Evolutionary conservation across 768 basidiomycete species (phyloP).

Genomic region (Auriscalpium vulgare): DNA sequence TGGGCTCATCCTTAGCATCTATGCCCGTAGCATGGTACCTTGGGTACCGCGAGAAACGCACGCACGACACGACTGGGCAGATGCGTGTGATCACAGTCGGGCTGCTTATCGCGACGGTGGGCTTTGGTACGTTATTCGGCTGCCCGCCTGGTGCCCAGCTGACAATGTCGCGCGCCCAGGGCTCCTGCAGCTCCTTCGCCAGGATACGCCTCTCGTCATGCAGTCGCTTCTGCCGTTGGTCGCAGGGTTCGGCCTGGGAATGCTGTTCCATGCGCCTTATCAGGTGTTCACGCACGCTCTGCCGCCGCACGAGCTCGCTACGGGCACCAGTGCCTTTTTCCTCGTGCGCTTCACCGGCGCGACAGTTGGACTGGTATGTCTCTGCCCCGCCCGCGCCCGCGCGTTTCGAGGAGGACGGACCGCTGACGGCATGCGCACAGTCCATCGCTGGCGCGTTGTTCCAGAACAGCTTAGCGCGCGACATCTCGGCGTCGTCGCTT

Average conservation of each 20-base stretch:
- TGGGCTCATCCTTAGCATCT: conserved; percentile 78
- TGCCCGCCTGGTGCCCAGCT: conserved; percentile 2
- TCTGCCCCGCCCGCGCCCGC: background rate
- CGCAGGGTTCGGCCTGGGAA: conserved; percentile 71
- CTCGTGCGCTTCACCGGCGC: conserved; percentile 83
- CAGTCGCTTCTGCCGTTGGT: conserved; percentile 60
- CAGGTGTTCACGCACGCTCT: conserved; percentile 68
- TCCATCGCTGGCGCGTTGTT: conserved; percentile 73
- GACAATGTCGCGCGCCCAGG: conserved; percentile 33
- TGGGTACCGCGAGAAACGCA: conserved; percentile 52
- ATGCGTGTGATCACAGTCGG: conserved; percentile 58
- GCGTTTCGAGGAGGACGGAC: background rate
- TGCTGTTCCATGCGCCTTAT: conserved; percentile 82
- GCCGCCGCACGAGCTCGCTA: conserved; percentile 58
- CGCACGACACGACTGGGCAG: conserved; percentile 51
- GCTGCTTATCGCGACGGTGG: conserved; percentile 54
- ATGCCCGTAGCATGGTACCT: conserved; percentile 85
- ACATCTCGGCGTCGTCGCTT: background rate
- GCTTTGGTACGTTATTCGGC: conserved; percentile 50
- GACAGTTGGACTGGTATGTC: conserved; percentile 67
- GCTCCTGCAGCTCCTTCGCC: conserved; percentile 55
- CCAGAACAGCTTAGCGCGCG: conserved; percentile 12
- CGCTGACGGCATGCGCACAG: conserved; percentile 28
- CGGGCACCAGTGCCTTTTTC: conserved; percentile 82
- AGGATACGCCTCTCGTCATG: conserved; percentile 33